phyloP scores from a whole-genome alignment of 2,329 filamentous ascomycete species.

The Cladophialophora bantiana region DNA sequence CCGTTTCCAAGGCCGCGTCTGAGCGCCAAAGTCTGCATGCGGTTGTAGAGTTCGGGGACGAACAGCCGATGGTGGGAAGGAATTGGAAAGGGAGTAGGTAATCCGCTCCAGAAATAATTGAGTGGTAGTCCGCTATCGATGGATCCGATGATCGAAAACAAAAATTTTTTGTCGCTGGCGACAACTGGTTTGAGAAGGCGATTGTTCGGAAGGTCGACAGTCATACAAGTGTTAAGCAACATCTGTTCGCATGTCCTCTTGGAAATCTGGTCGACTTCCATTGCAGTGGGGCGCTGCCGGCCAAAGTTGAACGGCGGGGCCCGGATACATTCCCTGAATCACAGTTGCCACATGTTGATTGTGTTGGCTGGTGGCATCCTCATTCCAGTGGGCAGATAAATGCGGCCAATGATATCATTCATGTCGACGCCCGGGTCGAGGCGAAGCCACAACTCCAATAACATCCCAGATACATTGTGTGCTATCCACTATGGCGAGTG shows the following conservation, averaged over 20 bases:
- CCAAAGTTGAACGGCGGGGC: slow-evolving; percentile 9
- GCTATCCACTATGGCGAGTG: slow-evolving; percentile 34
- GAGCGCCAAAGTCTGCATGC: slow-evolving; percentile 30
- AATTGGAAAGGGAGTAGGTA: slow-evolving; percentile 18
- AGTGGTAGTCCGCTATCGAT: slow-evolving; percentile 28
- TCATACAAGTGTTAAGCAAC: slow-evolving; percentile 36
- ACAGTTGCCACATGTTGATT: slow-evolving; percentile 30
- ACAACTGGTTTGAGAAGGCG: slow-evolving; percentile 32
- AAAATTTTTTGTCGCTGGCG: slow-evolving; percentile 12
- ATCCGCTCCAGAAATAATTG: slow-evolving; percentile 27
- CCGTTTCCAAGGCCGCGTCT: slow-evolving; percentile 23
- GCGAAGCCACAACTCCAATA: slow-evolving; percentile 35
- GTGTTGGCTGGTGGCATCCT: slow-evolving; percentile 11
- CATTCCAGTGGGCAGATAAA: slow-evolving; percentile 19
- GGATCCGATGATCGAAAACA: slow-evolving; percentile 16
- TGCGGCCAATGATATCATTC: slow-evolving; percentile 32
- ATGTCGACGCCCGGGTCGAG: slow-evolving; percentile 32
- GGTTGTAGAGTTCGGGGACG: slow-evolving; percentile 20
- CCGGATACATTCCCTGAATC: slow-evolving; percentile 25
- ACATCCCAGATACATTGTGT: slow-evolving; percentile 27
- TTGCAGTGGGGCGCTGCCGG: slow-evolving; percentile 12
- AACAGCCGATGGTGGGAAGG: slow-evolving; percentile 25
- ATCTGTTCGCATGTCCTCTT: slow-evolving; percentile 27
- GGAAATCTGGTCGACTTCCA: slow-evolving; percentile 29
- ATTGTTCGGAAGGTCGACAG: slow-evolving; percentile 27